Evolutionary conservation across 805 yeast genomes (phyloP).

Genomic region (Yamadazyma akitaensis): DNA sequence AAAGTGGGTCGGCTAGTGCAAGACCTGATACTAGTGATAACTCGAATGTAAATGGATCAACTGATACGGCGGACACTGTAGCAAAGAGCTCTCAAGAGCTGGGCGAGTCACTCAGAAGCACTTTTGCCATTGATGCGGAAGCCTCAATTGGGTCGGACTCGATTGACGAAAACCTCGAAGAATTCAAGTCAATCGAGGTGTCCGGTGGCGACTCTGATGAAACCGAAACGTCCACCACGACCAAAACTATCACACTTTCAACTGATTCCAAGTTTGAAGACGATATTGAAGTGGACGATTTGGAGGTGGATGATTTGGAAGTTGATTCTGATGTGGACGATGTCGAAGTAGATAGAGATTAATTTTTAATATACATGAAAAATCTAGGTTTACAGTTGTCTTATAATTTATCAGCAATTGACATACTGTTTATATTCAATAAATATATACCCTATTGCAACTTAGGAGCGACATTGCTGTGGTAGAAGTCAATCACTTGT

Average conservation of each 20-base stretch:
- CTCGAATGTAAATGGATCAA: too few species aligned
- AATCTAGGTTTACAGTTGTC: too few species aligned
- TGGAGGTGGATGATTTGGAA: not conserved
- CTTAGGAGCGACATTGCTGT: conserved; percentile 18
- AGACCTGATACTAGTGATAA: conserved; percentile 13
- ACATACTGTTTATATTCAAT: not conserved
- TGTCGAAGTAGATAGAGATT: conserved; percentile 2
- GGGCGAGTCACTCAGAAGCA: too few species aligned
- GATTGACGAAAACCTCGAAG: not conserved
- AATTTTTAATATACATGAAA: not conserved
- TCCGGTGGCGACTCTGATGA: not conserved
- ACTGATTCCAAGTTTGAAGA: not conserved
- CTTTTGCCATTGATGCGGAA: too few species aligned
- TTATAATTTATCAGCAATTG: not conserved
- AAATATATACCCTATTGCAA: not conserved
- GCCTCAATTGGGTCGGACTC: not conserved
- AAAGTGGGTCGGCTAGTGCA: conserved; percentile 41
- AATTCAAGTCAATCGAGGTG: not conserved
- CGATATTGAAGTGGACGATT: not conserved
- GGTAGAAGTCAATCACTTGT: conserved; percentile 20
- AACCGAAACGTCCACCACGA: not conserved
- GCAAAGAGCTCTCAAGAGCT: conserved; percentile 33
- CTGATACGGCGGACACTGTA: too few species aligned
- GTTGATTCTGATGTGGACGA: not conserved
- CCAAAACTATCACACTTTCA: not conserved